phyloP scores from a whole-genome alignment of 257 asterid species.

The Gentiana straminea region DNA sequence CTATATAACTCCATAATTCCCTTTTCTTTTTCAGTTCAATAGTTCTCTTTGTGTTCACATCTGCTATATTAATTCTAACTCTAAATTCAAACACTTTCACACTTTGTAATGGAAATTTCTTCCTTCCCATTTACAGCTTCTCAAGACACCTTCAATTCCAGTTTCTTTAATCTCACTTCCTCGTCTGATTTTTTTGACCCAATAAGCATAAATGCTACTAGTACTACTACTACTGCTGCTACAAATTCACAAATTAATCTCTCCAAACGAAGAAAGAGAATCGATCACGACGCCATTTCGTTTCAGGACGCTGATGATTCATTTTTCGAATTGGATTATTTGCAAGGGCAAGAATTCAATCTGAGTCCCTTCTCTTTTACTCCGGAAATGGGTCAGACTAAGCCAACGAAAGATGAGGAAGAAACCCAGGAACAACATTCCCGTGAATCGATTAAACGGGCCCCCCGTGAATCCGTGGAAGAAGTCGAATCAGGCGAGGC shows the following conservation, averaged over 20 bases:
- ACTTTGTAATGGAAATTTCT: constrained; percentile 38
- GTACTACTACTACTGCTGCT: neutral
- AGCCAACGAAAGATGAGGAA: constrained; percentile 1
- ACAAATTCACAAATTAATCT: constrained; percentile 5
- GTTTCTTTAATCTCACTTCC: constrained; percentile 18
- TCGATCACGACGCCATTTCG: neutral
- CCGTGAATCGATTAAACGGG: constrained; percentile 12
- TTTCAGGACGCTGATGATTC: constrained; percentile 19
- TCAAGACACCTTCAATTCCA: constrained; percentile 22
- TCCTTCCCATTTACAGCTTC: constrained; percentile 26
- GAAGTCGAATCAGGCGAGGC: constrained; percentile 11
- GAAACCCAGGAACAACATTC: no score
- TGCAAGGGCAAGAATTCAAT: neutral
- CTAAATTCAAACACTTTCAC: constrained; percentile 15
- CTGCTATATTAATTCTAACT: constrained; percentile 5
- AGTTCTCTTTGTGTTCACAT: constrained; percentile 25
- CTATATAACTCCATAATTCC: neutral
- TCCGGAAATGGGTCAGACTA: constrained; percentile 5
- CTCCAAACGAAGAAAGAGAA: constrained; percentile 6
- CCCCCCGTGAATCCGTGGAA: constrained; percentile 14
- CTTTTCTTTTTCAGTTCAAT: constrained; percentile 6
- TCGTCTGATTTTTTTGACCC: neutral
- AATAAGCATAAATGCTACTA: no score
- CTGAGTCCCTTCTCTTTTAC: neutral
- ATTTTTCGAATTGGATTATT: constrained; percentile 9